Evolutionary conservation across 495 filamentous ascomycete genomes (phyloP).

Genomic region (Penicillium nucicola): DNA sequence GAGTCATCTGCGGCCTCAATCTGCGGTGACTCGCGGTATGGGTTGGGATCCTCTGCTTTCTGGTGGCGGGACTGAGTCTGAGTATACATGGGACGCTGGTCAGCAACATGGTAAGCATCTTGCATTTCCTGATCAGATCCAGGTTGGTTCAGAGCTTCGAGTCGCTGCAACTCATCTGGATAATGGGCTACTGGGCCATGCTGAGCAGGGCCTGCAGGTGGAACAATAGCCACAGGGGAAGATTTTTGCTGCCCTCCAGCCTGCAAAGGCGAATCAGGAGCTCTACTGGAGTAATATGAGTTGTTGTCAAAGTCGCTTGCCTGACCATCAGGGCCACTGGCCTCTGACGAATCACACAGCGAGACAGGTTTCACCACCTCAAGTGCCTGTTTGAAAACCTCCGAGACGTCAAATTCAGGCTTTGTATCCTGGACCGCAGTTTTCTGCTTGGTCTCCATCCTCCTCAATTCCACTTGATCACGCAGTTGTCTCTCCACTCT

Average conservation of each 20-base stretch:
- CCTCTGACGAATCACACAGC: slow-evolving; percentile 49
- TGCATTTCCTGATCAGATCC: slow-evolving; percentile 46
- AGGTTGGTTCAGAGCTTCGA: slow-evolving; percentile 43
- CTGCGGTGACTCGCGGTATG: slow-evolving; percentile 17
- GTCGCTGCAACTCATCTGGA: slow-evolving; percentile 47
- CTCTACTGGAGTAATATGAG: slow-evolving; percentile 90
- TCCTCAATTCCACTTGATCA: slow-evolving; percentile 70
- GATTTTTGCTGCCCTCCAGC: slow-evolving; percentile 26
- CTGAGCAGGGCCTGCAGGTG: slow-evolving; percentile 20
- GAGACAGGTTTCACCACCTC: slow-evolving; percentile 64
- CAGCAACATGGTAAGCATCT: slow-evolving; percentile 46
- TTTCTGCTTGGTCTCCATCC: slow-evolving; percentile 52
- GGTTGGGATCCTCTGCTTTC: slow-evolving; percentile 18
- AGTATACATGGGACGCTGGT: slow-evolving; percentile 29
- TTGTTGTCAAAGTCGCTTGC: slow-evolving; percentile 80
- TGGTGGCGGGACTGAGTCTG: slow-evolving; percentile 27
- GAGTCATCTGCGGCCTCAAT: slow-evolving; percentile 41
- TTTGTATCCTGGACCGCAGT: slow-evolving; percentile 54
- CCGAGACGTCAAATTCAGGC: slow-evolving; percentile 70
- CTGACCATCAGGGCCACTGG: slow-evolving; percentile 51
- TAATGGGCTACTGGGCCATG: slow-evolving; percentile 29
- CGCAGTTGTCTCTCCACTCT: slow-evolving; percentile 73
- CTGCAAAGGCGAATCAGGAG: slow-evolving; percentile 46
- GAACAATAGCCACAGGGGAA: slow-evolving; percentile 27
- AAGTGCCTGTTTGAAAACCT: slow-evolving; percentile 68